A percentile compares a stretch with the other conserved stretches of the same genome.
Evolutionary conservation across 768 basidiomycete species (phyloP).

Genomic region (Russula abietina): DNA sequence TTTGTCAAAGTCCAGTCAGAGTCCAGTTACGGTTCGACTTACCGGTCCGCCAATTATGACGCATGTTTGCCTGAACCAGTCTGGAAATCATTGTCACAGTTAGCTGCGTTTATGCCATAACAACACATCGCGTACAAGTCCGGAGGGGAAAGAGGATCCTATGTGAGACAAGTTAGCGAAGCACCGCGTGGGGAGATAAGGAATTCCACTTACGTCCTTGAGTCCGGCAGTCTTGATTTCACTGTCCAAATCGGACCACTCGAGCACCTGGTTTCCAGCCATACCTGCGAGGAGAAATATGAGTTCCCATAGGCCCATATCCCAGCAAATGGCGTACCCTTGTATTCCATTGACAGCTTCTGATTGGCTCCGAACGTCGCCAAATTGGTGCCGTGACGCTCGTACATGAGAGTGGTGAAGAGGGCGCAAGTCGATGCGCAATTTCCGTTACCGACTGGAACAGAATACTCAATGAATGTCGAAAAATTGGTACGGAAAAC

Average conservation of each 20-base stretch:
- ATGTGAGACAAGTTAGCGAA: neutral
- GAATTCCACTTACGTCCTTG: conserved; percentile 28
- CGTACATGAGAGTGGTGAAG: conserved; percentile 51
- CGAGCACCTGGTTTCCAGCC: conserved; percentile 2
- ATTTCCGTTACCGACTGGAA: conserved; percentile 19
- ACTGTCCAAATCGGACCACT: neutral
- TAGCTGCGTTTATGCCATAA: neutral
- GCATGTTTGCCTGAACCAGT: neutral
- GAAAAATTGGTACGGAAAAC: neutral
- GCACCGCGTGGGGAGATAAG: neutral
- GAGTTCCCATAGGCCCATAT: neutral
- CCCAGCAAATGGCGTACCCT: conserved; percentile 29
- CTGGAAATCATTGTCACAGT: neutral
- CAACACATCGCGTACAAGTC: neutral
- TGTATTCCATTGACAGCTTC: conserved; percentile 41
- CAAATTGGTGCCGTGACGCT: conserved; percentile 42
- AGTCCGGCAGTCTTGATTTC: conserved; percentile 26
- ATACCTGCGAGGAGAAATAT: conserved; percentile 15
- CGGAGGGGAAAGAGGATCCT: neutral
- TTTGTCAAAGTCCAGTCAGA: neutral
- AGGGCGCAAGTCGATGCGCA: conserved; percentile 55
- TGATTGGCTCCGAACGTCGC: conserved; percentile 50
- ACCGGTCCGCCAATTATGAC: neutral
- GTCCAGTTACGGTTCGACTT: neutral
- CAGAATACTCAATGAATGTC: neutral